Base-by-base conservation (phyloP, 1,139 yeast species). In the Pneumocystis sp. region DNA sequence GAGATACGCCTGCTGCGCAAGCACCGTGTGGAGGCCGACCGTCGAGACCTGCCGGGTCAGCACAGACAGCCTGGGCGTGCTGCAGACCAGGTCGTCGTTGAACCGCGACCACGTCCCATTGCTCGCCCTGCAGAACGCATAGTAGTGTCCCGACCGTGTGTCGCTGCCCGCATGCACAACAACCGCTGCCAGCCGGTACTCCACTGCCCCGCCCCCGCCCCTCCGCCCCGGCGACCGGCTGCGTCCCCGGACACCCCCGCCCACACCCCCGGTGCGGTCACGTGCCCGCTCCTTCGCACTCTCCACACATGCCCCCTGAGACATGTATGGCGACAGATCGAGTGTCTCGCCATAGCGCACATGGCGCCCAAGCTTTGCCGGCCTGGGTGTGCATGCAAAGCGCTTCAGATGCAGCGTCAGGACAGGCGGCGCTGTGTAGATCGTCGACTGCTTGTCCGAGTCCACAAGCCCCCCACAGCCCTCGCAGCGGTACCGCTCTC, bases 131-230 rank as follows among this genome's bases (percentile, higher is more conserved):
- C 96, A 89, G 74, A 88, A 90, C 0, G 96, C 87, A 68, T 90
- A 83, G 73, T 93, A 93, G 75, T 93, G 99, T 5, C 99, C 99
- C 7, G 95, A 85, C 62, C 91, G 85, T 17, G 91, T 85, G 0
- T 96, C 87, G 68, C 97, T 81, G 59, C 98, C 98, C 73, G 89
- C 96, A 74, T 93, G 99, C 21, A 90, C 91, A 68, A 91, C 87
- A 29, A 91, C 96, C 25, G 93, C 84, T n/a, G 83, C 80, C 68
- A 93, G 80, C 73, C 85, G 86, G 75, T 93, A 93, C 66, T 80
- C 79, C 10, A 84, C 82, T n/a, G n/a, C n/a, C n/a, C n/a, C n/a
- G n/a, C n/a, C n/a, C n/a, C n/a, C n/a, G n/a, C n/a, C n/a, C n/a
- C n/a, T n/a, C n/a, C n/a, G n/a, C n/a, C n/a, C n/a, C n/a, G n/a